phyloP scores from a whole-genome alignment of 192 early-diverging fungal genomes.

The Linnemannia exigua region DNA sequence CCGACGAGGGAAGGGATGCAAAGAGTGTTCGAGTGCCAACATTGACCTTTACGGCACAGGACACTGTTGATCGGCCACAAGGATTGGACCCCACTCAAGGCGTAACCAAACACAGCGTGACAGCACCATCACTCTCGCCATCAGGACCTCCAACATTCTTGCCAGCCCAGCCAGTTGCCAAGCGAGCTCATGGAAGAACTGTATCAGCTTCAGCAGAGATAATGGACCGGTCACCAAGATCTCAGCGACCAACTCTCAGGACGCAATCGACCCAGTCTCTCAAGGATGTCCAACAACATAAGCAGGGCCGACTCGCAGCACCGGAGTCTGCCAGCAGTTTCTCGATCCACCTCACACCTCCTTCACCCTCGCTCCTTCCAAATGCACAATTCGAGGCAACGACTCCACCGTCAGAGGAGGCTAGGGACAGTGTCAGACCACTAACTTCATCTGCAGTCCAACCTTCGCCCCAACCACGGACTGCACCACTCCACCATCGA shows the following conservation, averaged over 20 bases:
- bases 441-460: not conserved
- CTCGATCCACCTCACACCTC: constrained; percentile 25
- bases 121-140: not conserved
- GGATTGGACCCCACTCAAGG: not conserved
- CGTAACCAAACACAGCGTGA: too few relatives aligned
- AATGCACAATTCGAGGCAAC: not conserved
- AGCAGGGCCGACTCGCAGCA: not conserved
- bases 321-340: constrained; percentile 20
- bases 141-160: constrained; percentile 1
- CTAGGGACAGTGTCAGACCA: constrained; percentile 1
- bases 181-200: constrained; percentile 28
- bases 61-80: not conserved
- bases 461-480: constrained; percentile 1
- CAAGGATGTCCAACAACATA: not conserved
- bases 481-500: not conserved
- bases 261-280: constrained; percentile 32
- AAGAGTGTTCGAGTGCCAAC: not conserved
- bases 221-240: not conserved
- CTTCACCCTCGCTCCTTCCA: constrained; percentile 17
- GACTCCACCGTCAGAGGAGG: not conserved
- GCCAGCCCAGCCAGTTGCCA: not conserved
- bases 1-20: not conserved
- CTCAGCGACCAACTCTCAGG: not conserved
- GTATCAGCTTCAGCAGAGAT: constrained; percentile 40
- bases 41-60: not conserved